Conservation (phyloP, 345 rosid species). For the Gossypium raimondii region DNA sequence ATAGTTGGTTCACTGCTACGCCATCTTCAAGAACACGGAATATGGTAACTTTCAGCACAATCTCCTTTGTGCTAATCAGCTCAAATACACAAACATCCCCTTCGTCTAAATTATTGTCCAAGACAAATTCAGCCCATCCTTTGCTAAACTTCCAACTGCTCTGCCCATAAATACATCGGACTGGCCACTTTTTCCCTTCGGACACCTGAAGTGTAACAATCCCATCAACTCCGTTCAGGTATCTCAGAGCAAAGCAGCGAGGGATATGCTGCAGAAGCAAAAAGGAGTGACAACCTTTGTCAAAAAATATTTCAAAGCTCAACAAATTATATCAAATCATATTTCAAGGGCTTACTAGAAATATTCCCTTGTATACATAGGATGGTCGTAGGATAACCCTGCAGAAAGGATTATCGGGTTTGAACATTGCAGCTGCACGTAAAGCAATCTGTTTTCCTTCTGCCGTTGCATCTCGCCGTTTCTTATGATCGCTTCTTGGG, state of each 20-base stretch:
- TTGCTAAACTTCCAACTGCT: constrained; percentile 38
- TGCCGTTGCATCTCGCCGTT: constrained; percentile 25
- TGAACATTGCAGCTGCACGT: constrained; percentile 29
- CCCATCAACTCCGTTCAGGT: constrained; percentile 35
- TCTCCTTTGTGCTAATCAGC: constrained; percentile 34
- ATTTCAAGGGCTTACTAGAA: constrained; percentile 28
- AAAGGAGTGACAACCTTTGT: background rate
- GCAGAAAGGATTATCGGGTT: constrained; percentile 34
- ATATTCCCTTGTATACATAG: constrained; percentile 27
- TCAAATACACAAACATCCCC: constrained; percentile 62
- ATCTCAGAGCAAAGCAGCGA: constrained; percentile 36
- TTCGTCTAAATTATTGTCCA: constrained; percentile 50
- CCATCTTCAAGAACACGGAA: constrained; percentile 41
- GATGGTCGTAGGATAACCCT: constrained; percentile 35
- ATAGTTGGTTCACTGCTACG: background rate
- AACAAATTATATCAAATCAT: background rate
- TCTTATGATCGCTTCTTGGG: constrained; percentile 13
- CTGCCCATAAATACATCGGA: constrained; percentile 31
- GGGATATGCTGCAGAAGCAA: constrained; percentile 47
- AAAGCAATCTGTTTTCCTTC: constrained; percentile 29
- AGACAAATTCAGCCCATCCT: constrained; percentile 54
- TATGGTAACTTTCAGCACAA: constrained; percentile 44
- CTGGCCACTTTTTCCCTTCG: constrained; percentile 46
- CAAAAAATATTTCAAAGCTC: background rate
- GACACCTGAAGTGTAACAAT: constrained; percentile 38